phyloP scores from a whole-genome alignment of 257 asterid genomes.

The Vinca minor region DNA sequence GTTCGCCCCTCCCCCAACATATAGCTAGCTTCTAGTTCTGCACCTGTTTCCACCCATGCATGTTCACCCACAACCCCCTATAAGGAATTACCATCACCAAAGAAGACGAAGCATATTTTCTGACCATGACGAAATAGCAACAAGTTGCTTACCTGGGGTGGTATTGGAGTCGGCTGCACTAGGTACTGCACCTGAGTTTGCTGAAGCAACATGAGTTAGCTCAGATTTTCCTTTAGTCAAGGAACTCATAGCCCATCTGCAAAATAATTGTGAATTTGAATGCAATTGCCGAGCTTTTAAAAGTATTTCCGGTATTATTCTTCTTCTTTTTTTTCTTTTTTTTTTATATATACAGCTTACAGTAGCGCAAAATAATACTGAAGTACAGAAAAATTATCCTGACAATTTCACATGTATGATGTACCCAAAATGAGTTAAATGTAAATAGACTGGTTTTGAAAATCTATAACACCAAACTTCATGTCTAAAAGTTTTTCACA shows the following conservation, averaged over 20 bases:
- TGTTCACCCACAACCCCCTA: no score
- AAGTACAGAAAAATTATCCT: neutral
- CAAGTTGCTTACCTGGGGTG: slow-evolving; percentile 47
- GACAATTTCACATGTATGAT: neutral
- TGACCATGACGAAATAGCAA: neutral
- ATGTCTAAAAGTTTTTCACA: neutral
- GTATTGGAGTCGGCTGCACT: slow-evolving; percentile 51
- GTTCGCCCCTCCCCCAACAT: no score
- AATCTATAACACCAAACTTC: neutral
- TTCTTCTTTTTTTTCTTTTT: no score
- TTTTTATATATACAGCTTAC: neutral
- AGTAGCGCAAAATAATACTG: neutral
- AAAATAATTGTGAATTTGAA: slow-evolving; percentile 18
- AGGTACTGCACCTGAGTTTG: slow-evolving; percentile 46
- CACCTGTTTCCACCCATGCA: no score
- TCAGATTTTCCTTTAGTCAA: slow-evolving; percentile 95
- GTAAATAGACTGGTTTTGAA: neutral
- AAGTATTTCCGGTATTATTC: neutral
- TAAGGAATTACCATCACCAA: slow-evolving; percentile 1
- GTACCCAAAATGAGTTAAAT: neutral
- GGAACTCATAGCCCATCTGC: slow-evolving; percentile 99
- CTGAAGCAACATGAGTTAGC: slow-evolving; percentile 44
- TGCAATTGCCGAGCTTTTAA: slow-evolving; percentile 4
- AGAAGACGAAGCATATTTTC: neutral
- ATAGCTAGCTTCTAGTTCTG: no score